phyloP scores from a whole-genome alignment of 2,329 filamentous ascomycete species.

The Pyricularia sp. region DNA sequence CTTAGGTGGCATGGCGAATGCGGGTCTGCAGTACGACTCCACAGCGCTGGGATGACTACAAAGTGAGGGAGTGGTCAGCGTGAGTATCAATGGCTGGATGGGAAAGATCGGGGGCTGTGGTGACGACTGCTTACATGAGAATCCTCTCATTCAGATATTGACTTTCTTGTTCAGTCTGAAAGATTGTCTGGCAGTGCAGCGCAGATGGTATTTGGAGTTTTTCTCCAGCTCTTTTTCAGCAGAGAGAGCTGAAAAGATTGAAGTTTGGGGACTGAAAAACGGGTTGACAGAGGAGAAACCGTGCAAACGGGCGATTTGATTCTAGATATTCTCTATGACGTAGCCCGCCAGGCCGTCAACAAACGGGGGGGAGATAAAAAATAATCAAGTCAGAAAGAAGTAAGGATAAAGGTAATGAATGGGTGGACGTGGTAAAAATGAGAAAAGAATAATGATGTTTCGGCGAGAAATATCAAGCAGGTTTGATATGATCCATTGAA shows the following conservation, averaged over 20 bases:
- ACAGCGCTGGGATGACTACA: background rate
- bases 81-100: background rate
- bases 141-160: background rate
- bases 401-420: no score
- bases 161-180: background rate
- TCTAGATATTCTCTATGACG: background rate
- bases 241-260: background rate
- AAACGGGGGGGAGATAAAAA: background rate
- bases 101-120: background rate
- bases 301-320: background rate
- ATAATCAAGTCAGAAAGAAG: no score
- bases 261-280: background rate
- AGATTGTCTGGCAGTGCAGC: background rate
- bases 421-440: background rate
- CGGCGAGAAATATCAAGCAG: background rate
- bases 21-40: background rate
- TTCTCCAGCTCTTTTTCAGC: background rate
- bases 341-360: background rate
- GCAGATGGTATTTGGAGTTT: background rate
- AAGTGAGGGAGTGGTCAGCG: background rate
- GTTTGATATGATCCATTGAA: background rate
- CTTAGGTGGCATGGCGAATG: background rate
- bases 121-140: background rate
- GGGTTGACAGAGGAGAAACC: background rate
- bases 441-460: background rate